Conservation (phyloP, 805 yeast species). For the Saccharomycopsis schoenii region DNA sequence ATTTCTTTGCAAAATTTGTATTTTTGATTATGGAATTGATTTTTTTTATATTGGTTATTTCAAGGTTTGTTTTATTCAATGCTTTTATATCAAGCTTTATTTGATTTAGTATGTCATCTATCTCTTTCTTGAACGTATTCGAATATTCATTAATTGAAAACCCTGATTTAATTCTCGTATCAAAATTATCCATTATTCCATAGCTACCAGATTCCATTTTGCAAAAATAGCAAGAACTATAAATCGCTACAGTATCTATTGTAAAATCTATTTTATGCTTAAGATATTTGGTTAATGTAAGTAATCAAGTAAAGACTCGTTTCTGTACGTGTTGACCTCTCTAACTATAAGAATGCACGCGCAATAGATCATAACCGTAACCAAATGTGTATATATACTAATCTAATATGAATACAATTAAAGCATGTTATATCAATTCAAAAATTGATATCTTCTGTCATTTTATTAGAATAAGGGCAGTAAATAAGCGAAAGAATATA, state of each 20-base stretch:
- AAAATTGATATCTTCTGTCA: too few species aligned
- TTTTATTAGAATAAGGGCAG: too few species aligned
- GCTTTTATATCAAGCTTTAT: not conserved
- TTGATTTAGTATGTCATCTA: not conserved
- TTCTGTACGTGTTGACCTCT: not conserved
- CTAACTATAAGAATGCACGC: not conserved
- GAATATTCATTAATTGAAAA: not conserved
- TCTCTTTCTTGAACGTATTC: not conserved
- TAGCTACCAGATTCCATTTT: not conserved
- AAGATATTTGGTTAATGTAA: not conserved
- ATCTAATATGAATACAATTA: too few species aligned
- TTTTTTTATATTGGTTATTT: not conserved
- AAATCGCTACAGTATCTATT: not conserved
- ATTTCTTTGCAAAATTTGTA: constrained; percentile 13
- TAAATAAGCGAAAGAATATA: too few species aligned
- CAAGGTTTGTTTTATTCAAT: not conserved
- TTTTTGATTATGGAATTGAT: not conserved
- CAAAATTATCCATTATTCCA: not conserved
- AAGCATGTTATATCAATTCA: too few species aligned
- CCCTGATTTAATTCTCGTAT: not conserved
- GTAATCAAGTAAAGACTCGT: not conserved
- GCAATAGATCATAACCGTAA: not conserved
- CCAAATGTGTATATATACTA: not conserved
- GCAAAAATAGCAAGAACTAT: not conserved
- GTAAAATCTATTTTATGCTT: not conserved